A percentile compares a stretch with the other conserved stretches of the same genome.
Conservation (phyloP, 495 filamentous ascomycete species). For the Parathielavia appendiculata region DNA sequence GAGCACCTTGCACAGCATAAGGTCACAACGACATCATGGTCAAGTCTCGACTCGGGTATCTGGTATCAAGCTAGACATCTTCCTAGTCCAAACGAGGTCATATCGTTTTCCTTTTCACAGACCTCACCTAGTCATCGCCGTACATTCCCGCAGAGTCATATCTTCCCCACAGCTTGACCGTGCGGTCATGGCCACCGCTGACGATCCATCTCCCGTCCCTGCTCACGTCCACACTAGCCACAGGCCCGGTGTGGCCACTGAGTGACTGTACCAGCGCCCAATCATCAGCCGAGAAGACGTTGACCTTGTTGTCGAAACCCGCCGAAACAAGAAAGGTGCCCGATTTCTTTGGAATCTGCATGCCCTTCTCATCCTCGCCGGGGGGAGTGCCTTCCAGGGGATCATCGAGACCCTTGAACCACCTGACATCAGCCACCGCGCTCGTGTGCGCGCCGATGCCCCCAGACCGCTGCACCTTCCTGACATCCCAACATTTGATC, state of each 20-base stretch:
- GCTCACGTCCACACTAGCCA: constrained; percentile 82
- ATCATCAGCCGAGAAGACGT: constrained; percentile 92
- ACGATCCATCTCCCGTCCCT: constrained; percentile 85
- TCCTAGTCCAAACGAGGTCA: background rate
- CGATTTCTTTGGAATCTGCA: constrained; percentile 56
- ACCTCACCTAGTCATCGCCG: constrained; percentile 11
- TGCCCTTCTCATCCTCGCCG: constrained; percentile 56
- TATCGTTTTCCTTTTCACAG: background rate
- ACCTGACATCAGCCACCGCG: constrained; percentile 85
- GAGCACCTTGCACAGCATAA: no score
- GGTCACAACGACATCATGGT: background rate
- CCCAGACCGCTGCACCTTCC: constrained; percentile 75
- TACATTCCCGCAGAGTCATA: constrained; percentile 60
- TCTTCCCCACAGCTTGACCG: constrained; percentile 92
- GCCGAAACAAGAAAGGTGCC: constrained; percentile 87
- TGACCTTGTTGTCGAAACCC: constrained; percentile 94
- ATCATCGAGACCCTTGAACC: constrained; percentile 81
- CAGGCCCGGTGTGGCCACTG: constrained; percentile 85
- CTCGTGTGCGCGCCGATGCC: constrained; percentile 88
- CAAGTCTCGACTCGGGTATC: background rate
- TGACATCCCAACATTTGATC: constrained; percentile 96
- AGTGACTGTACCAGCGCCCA: constrained; percentile 86
- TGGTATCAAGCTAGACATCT: background rate
- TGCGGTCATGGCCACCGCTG: constrained; percentile 87
- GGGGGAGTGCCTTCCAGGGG: constrained; percentile 53